Evolutionary conservation across 371 early-diverging fungal genomes (phyloP).

Genomic region (Coemansia sp.): DNA sequence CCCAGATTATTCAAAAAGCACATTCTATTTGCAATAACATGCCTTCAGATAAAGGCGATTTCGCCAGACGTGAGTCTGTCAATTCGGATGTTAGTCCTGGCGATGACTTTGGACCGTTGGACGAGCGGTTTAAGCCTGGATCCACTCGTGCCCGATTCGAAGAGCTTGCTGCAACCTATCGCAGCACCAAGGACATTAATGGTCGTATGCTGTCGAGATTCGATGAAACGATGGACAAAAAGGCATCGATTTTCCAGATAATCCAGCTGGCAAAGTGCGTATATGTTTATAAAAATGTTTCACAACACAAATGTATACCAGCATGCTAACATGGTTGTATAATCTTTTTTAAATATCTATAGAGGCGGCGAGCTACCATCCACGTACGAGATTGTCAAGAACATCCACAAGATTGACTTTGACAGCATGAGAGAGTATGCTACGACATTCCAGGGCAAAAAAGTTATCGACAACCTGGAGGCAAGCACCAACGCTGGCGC

Average conservation of each 20-base stretch:
- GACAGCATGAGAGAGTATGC: slow-evolving; percentile 33
- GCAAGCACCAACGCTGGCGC: slow-evolving; percentile 24
- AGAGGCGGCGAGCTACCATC: slow-evolving; percentile 31
- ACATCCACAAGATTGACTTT: slow-evolving; percentile 26
- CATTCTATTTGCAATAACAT: neutral
- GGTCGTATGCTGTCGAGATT: slow-evolving; percentile 23
- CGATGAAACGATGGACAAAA: slow-evolving; percentile 18
- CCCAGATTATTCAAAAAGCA: neutral
- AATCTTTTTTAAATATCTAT: neutral
- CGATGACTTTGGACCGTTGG: slow-evolving; percentile 19
- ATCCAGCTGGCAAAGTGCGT: slow-evolving; percentile 20
- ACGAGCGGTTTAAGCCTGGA: slow-evolving; percentile 33
- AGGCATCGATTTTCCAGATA: slow-evolving; percentile 21
- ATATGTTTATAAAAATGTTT: neutral
- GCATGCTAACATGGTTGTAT: neutral
- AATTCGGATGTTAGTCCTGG: slow-evolving; percentile 37
- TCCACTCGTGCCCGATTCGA: slow-evolving; percentile 48
- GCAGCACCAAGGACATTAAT: slow-evolving; percentile 23
- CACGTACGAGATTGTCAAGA: slow-evolving; percentile 16
- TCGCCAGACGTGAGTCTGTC: slow-evolving; percentile 21
- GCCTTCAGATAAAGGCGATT: slow-evolving; percentile 1
- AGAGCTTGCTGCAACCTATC: slow-evolving; percentile 45
- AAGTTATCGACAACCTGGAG: slow-evolving; percentile 35
- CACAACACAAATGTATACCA: neutral
- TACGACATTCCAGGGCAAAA: slow-evolving; percentile 39